phyloP scores from a whole-genome alignment of 2,329 filamentous ascomycete genomes.

The Claviceps capensis region DNA sequence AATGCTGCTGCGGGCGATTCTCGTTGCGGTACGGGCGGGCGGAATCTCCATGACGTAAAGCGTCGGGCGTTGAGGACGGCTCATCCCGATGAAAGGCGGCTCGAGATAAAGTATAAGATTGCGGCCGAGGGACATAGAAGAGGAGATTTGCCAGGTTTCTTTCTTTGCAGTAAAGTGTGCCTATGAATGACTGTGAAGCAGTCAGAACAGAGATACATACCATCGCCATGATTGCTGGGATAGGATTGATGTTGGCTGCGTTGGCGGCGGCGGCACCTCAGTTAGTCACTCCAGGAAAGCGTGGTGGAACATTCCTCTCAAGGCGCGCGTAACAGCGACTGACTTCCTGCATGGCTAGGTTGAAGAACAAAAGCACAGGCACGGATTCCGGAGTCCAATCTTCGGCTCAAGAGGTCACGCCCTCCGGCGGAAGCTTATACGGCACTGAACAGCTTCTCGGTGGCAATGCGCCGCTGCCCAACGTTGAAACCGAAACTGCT shows the following conservation, averaged over 20 bases:
- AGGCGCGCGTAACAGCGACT: not conserved
- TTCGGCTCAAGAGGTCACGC: conserved; percentile 24
- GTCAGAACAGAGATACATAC: not conserved
- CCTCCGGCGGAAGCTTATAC: conserved; percentile 25
- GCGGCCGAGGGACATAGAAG: not conserved
- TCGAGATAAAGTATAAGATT: not conserved
- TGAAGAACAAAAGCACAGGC: conserved; percentile 25
- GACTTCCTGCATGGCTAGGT: not conserved
- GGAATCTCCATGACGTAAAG: not conserved
- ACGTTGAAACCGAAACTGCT: conserved; percentile 24
- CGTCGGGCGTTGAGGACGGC: not conserved
- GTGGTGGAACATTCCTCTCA: too few species aligned
- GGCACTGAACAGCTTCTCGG: conserved; percentile 26
- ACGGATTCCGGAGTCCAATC: conserved; percentile 25
- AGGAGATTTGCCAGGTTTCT: not conserved
- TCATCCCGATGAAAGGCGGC: too few species aligned
- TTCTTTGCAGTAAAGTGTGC: not conserved
- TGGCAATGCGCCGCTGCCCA: conserved; percentile 23
- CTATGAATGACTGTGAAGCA: too few species aligned
- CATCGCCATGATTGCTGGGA: conserved; percentile 15
- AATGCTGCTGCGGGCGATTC: not conserved
- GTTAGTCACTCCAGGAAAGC: not conserved
- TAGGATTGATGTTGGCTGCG: not conserved
- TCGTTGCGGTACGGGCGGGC: not conserved
- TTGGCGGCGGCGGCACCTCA: not conserved